These are phyloP conservation scores for Bonia amplexicaulis DNA, from an alignment of 176 grass and related monocot genomes.

Conservation along the genomic window DNA sequence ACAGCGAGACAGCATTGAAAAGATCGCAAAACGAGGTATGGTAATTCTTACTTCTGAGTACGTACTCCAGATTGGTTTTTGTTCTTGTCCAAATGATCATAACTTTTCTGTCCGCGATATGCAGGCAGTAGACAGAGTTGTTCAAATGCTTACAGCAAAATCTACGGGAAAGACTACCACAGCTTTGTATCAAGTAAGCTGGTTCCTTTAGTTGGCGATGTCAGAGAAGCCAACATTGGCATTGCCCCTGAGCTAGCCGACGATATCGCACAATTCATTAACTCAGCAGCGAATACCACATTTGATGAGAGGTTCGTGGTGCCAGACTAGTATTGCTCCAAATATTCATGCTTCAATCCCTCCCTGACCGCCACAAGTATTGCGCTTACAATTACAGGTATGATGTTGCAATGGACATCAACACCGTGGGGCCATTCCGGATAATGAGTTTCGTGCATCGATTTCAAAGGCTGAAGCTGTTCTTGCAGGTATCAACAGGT, in stretches of 20 bases:
- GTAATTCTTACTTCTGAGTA: neutral
- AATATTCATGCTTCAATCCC: neutral
- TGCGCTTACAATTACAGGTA: slow-evolving; percentile 44
- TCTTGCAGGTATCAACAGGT: slow-evolving; percentile 97
- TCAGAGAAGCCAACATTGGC: slow-evolving; percentile 71
- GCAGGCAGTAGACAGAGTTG: slow-evolving; percentile 73
- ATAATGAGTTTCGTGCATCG: slow-evolving; percentile 89
- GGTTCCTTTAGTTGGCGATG: slow-evolving; percentile 76
- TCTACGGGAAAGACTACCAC: slow-evolving; percentile 67
- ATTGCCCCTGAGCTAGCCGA: slow-evolving; percentile 55
- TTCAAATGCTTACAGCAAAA: slow-evolving; percentile 64
- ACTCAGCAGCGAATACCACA: slow-evolving; percentile 87
- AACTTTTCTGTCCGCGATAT: neutral
- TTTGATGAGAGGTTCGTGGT: slow-evolving; percentile 82
- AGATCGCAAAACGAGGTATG: slow-evolving; percentile 62
- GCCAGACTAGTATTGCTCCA: neutral
- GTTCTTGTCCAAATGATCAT: neutral
- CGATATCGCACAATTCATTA: slow-evolving; percentile 60
- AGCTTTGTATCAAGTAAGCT: slow-evolving; percentile 59
- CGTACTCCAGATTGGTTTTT: neutral
- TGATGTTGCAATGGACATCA: slow-evolving; percentile 86
- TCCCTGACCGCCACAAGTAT: neutral
- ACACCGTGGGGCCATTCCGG: slow-evolving; percentile 83
- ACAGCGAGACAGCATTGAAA: slow-evolving; percentile 53
- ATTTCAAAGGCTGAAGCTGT: slow-evolving; percentile 64